These are phyloP conservation scores for Graphilbum fragrans DNA, from an alignment of 2,329 filamentous ascomycete species.

Conservation along the genomic window DNA sequence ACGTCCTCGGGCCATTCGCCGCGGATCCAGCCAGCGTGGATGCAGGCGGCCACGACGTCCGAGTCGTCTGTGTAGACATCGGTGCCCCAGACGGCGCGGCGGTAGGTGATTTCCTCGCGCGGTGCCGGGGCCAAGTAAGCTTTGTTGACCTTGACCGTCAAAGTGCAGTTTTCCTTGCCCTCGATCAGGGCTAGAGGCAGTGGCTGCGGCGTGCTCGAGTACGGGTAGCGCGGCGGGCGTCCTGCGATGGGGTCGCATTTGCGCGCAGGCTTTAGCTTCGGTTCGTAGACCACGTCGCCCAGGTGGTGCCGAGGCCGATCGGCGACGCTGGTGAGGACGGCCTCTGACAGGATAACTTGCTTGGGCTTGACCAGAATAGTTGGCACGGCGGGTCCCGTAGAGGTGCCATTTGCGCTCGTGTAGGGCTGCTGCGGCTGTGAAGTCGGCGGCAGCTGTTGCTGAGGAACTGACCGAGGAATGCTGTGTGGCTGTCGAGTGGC, in stretches of 20 bases:
- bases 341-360: slow-evolving; percentile 54
- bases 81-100: slow-evolving; percentile 80
- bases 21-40: slow-evolving; percentile 85
- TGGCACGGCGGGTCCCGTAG: background rate
- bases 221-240: slow-evolving; percentile 20
- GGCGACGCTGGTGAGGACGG: slow-evolving; percentile 60
- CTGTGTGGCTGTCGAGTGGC: slow-evolving; percentile 29
- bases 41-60: slow-evolving; percentile 81
- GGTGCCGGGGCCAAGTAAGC: slow-evolving; percentile 58
- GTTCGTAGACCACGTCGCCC: slow-evolving; percentile 72
- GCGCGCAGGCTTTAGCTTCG: slow-evolving; percentile 44
- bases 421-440: slow-evolving; percentile 11
- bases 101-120: slow-evolving; percentile 71
- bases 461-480: slow-evolving; percentile 20
- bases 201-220: slow-evolving; percentile 48
- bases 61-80: slow-evolving; percentile 95
- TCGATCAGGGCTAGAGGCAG: slow-evolving; percentile 62
- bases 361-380: slow-evolving; percentile 35
- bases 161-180: slow-evolving; percentile 75
- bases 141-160: slow-evolving; percentile 77
- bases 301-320: slow-evolving; percentile 66
- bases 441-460: slow-evolving; percentile 13
- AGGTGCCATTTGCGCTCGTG: background rate
- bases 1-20: slow-evolving; percentile 78
- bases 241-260: slow-evolving; percentile 40